Evolutionary conservation across 2,329 filamentous ascomycete genomes (phyloP).

Genomic region (Zelopaecilomyces penicillatus): DNA sequence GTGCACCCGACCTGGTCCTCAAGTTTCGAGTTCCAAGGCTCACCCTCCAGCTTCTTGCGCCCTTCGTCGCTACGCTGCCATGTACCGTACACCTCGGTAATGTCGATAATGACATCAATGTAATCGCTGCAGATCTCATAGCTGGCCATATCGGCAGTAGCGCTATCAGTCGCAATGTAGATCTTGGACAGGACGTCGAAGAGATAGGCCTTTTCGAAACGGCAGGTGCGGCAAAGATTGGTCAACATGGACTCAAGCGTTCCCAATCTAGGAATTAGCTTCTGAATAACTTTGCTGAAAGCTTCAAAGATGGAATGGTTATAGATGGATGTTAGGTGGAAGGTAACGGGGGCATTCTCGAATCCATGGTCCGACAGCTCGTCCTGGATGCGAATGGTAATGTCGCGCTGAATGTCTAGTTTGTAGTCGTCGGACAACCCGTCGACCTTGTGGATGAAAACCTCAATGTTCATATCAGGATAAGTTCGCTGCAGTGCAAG

Average conservation of each 20-base stretch:
- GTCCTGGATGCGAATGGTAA: constrained; percentile 92
- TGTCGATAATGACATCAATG: constrained; percentile 95
- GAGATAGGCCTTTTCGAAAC: constrained; percentile 95
- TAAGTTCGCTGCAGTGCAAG: constrained; percentile 81
- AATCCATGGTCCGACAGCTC: constrained; percentile 89
- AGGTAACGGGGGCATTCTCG: constrained; percentile 87
- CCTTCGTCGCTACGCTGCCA: constrained; percentile 54
- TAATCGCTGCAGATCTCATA: constrained; percentile 99
- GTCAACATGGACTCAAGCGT: constrained; percentile 92
- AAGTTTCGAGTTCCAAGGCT: constrained; percentile 52
- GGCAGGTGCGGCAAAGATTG: constrained; percentile 84
- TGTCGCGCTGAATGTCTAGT: constrained; percentile 90
- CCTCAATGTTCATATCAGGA: constrained; percentile 91
- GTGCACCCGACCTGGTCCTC: constrained; percentile 59
- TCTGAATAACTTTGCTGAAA: constrained; percentile 97
- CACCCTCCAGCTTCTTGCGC: constrained; percentile 47
- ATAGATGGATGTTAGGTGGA: constrained; percentile 96
- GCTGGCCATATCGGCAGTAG: constrained; percentile 85
- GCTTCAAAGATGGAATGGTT: constrained; percentile 98
- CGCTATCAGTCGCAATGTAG: constrained; percentile 93
- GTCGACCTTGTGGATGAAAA: constrained; percentile 98
- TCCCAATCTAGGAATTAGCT: constrained; percentile 85
- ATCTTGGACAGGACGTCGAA: constrained; percentile 98
- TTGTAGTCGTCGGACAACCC: constrained; percentile 96
- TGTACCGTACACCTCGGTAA: constrained; percentile 85